Base-by-base conservation (phyloP, 768 basidiomycete species). In the Crassisporium funariophilum region DNA sequence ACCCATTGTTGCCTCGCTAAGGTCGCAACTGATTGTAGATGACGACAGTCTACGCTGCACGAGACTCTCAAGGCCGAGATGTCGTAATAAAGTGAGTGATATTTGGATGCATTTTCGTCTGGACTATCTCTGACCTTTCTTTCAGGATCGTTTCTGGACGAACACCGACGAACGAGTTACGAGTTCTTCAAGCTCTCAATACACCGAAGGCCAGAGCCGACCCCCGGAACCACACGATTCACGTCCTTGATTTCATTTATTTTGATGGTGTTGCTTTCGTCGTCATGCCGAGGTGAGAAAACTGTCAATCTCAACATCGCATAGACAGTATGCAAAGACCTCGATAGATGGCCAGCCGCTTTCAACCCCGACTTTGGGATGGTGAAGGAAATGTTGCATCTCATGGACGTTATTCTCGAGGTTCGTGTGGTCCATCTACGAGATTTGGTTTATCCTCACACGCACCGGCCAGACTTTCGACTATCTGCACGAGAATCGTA, bases 191-290 rank as follows among this genome's bases (percentile, higher is more conserved):
- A 33, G 25, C 29, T 11, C 24, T 60, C n/a, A 55, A 57, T 23
- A 45, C 41, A 11, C 24, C 46, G 9, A 27, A 29, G 12, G 29
- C 50, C 5, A 42, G 54, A 2, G 39, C 49, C 3, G 52, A 61
- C 33, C 52, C 57, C 12, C 43, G 51, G 13, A 61, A 61, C 36
- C 55, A 54, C 33, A 57, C 57, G 1, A 53, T 59, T 3, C 50
- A 21, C 20, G 35, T 52, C 11, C 12, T 61, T 2, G 57, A 57
- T 2, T 59, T 44, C n/a, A 6, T 57, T 2, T 35, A 23, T 9
- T 54, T 53, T n/a, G 50, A 54, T 20, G 41, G 38, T 12, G 34
- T 54, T 8, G 35, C 49, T 1, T 59, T 56, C 25, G 50, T 46
- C 2, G 58, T 59, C 15, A 56, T 53, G 55, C 58, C 58, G 8